Percentiles rank a stretch among this genome's conserved stretches.
These are phyloP conservation scores for Elongisporangium prolatum DNA, from an alignment of 352 stramenopile species.

Conservation along the genomic window DNA sequence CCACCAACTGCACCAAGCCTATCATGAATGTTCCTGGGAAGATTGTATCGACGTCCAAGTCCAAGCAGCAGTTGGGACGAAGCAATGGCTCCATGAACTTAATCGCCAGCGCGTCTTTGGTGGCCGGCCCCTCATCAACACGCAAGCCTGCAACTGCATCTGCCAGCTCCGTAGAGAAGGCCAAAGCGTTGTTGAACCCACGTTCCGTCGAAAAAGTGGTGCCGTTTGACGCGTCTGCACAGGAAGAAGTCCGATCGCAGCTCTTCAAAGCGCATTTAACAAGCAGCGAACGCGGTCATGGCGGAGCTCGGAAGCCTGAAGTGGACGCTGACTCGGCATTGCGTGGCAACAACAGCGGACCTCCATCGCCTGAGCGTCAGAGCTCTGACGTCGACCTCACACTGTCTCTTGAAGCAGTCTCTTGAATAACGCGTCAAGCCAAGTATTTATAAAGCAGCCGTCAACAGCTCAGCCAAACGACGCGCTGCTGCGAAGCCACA, in stretches of 20 bases:
- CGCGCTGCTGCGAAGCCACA: not conserved
- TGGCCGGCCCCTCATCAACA: not conserved
- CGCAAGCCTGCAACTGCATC: conserved; percentile 8
- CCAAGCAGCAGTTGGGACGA: conserved; percentile 5
- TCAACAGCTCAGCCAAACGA: not conserved
- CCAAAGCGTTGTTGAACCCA: conserved; percentile 8
- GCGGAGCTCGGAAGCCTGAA: conserved; percentile 13
- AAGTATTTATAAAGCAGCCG: not conserved
- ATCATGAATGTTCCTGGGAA: conserved; percentile 35
- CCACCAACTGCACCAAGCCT: conserved; percentile 11
- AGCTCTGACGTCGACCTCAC: conserved; percentile 13
- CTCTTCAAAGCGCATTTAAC: conserved; percentile 45
- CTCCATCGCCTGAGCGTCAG: conserved; percentile 29
- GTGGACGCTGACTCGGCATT: conserved; percentile 2
- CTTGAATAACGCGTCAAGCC: conserved; percentile 2
- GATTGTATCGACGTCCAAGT: conserved; percentile 31
- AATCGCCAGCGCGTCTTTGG: not conserved
- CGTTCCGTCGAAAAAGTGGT: conserved; percentile 17
- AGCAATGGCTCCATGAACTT: not conserved
- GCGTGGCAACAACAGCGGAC: conserved; percentile 38
- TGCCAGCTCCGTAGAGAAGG: conserved; percentile 27
- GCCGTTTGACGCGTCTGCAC: conserved; percentile 46
- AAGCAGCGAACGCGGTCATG: conserved; percentile 10
- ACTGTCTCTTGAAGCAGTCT: conserved; percentile 1
- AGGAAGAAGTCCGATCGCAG: conserved; percentile 55